Evolutionary conservation across 768 basidiomycete genomes (phyloP).

Genomic region (Leccinum rimulosum): DNA sequence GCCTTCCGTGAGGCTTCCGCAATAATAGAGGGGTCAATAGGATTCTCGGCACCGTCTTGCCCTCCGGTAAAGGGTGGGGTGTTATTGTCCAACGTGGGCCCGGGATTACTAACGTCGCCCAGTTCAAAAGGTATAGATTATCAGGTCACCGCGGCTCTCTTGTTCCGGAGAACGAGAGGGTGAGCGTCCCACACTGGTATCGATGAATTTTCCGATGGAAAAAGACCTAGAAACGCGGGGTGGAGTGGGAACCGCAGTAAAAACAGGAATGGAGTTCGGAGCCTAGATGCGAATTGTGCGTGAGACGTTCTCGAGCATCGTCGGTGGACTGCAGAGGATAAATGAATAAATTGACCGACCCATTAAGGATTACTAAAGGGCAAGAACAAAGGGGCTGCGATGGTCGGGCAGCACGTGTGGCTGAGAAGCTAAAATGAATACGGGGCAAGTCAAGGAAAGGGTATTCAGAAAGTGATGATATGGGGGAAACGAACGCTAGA

Average conservation of each 20-base stretch:
- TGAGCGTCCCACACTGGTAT: constrained; percentile 21
- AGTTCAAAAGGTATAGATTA: too few species aligned
- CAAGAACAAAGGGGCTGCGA: not conserved
- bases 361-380: not conserved
- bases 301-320: constrained; percentile 50
- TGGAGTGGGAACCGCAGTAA: constrained; percentile 45
- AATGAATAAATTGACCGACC: constrained; percentile 9
- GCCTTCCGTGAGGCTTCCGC: too few species aligned
- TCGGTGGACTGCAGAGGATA: constrained; percentile 38
- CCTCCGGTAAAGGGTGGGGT: too few species aligned
- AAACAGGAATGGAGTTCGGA: constrained; percentile 49
- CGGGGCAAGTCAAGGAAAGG: constrained; percentile 1
- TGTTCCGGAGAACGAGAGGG: constrained; percentile 6
- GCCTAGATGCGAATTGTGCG: constrained; percentile 53
- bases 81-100: too few species aligned
- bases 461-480: constrained; percentile 16
- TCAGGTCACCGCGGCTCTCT: not conserved
- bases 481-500: not conserved
- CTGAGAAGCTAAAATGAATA: constrained; percentile 12
- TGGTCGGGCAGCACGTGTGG: constrained; percentile 21
- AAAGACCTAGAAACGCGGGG: constrained; percentile 49
- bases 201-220: constrained; percentile 45
- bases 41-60: too few species aligned
- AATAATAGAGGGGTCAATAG: too few species aligned
- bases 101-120: too few species aligned